phyloP scores from a whole-genome alignment of 2,329 filamentous ascomycete genomes.

The Incumbomyces delicatus region DNA sequence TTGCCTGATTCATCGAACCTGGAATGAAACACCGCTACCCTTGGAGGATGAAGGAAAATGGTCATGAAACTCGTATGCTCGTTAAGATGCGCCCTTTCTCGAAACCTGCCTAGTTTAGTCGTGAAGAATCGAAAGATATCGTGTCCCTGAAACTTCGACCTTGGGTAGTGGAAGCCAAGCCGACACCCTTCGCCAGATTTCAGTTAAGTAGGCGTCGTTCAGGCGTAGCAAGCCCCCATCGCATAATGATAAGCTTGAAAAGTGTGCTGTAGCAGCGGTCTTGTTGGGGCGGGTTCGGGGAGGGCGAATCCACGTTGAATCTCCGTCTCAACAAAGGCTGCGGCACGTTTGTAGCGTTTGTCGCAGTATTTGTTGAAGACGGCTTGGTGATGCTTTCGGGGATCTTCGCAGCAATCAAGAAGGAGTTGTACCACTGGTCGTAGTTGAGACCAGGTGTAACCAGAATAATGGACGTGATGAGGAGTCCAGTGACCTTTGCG shows the following conservation, averaged over 20 bases:
- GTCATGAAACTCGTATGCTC: constrained; percentile 5
- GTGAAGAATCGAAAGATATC: not conserved
- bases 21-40: not conserved
- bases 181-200: too few species aligned
- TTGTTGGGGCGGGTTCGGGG: constrained; percentile 25
- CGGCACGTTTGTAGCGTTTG: constrained; percentile 75
- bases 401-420: constrained; percentile 76
- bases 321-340: constrained; percentile 67
- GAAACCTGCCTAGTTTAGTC: not conserved
- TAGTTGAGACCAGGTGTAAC: constrained; percentile 81
- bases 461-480: constrained; percentile 83
- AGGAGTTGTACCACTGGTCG: constrained; percentile 67
- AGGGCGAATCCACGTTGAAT: constrained; percentile 53
- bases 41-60: not conserved
- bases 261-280: constrained; percentile 8
- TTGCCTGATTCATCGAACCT: not conserved
- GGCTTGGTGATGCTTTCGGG: constrained; percentile 70
- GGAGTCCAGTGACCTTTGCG: constrained; percentile 84
- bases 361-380: constrained; percentile 90
- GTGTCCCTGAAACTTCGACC: not conserved
- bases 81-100: not conserved
- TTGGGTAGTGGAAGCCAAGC: not conserved
- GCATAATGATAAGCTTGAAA: constrained; percentile 16
- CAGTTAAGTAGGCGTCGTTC: not conserved
- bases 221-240: constrained; percentile 13